Evolutionary conservation across 164 flowering plant species (phyloP).

Genomic region (Vitis amurensis): DNA sequence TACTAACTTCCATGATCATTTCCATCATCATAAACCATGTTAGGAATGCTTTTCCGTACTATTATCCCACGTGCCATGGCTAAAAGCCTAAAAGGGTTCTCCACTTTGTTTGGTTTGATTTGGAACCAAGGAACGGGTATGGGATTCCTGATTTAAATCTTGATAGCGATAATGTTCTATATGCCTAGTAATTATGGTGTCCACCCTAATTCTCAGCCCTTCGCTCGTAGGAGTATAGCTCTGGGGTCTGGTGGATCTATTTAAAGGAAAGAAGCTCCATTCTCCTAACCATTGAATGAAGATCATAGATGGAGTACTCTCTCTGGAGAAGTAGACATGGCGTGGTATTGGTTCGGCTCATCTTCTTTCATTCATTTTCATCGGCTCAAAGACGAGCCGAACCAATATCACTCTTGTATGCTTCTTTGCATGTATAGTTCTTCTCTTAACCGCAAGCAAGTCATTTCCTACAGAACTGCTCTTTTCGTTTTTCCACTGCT

Average conservation of each 20-base stretch:
- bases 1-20: too few relatives aligned
- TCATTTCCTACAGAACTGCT: too few relatives aligned
- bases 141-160: slow-evolving; percentile 8
- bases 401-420: slow-evolving; percentile 77
- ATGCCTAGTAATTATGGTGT: slow-evolving; percentile 3
- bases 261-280: not conserved
- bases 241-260: not conserved
- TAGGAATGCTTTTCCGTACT: too few relatives aligned
- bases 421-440: slow-evolving; percentile 18
- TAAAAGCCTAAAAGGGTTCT: not conserved
- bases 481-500: too few relatives aligned
- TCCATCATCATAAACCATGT: too few relatives aligned
- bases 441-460: too few relatives aligned
- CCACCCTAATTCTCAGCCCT: not conserved
- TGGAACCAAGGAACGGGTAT: slow-evolving; percentile 4
- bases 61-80: not conserved
- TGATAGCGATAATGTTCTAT: slow-evolving; percentile 9
- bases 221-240: too few relatives aligned
- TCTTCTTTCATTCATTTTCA: slow-evolving; percentile 4
- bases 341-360: slow-evolving; percentile 63
- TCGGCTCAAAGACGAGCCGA: slow-evolving; percentile 47
- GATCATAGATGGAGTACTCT: not conserved
- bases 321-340: slow-evolving; percentile 49
- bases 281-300: slow-evolving; percentile 3
- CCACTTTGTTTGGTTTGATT: not conserved